These are phyloP conservation scores for Pleurotus salmoneostramineus DNA, from an alignment of 768 basidiomycete species.

Conservation along the genomic window DNA sequence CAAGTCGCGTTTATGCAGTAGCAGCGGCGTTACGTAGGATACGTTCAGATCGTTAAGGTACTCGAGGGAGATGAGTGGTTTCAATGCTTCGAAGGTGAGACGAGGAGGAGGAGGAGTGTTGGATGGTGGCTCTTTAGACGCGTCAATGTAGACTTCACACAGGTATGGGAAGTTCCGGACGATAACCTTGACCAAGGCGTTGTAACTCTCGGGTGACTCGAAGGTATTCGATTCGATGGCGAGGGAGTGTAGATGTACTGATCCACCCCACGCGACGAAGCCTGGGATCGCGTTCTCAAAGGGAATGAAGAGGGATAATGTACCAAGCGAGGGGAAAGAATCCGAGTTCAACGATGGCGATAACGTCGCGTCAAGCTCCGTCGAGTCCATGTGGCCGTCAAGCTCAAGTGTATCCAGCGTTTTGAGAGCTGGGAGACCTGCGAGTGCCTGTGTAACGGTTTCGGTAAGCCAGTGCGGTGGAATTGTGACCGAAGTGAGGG, in stretches of 20 bases:
- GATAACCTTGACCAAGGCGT: too few relatives aligned
- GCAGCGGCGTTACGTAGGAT: background rate
- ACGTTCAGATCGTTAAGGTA: background rate
- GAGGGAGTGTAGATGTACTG: too few relatives aligned
- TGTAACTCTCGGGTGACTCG: too few relatives aligned
- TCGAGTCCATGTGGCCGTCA: background rate
- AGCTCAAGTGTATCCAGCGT: background rate
- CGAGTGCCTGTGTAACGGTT: background rate
- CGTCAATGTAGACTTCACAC: background rate
- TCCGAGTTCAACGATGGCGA: background rate
- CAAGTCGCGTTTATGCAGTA: background rate
- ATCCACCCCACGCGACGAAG: too few relatives aligned
- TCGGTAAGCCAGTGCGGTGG: background rate
- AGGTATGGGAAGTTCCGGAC: background rate
- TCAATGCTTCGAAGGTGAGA: background rate
- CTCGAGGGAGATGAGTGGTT: background rate
- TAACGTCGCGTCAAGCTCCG: background rate
- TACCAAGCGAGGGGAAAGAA: background rate
- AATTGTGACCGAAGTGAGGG: background rate
- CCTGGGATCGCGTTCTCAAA: background rate
- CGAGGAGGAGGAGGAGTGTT: background rate
- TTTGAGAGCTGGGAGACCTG: background rate
- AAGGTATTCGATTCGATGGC: too few relatives aligned
- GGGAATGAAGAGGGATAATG: background rate
- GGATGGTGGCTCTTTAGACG: background rate